Evolutionary conservation across 2,329 filamentous ascomycete species (phyloP).

Genomic region (Xylaria hypoxylon): DNA sequence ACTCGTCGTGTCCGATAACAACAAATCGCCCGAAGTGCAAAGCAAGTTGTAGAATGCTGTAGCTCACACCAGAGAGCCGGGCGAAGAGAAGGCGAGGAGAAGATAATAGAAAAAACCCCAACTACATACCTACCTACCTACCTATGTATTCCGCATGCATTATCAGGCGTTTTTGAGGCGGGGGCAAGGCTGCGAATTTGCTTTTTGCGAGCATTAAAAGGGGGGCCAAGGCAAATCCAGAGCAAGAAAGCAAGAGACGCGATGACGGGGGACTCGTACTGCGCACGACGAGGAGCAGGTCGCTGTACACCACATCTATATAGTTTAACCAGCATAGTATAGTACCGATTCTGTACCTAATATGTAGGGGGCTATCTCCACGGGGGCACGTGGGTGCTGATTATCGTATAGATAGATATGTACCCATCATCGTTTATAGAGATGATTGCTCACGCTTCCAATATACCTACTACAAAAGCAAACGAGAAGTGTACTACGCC

Average conservation of each 20-base stretch:
- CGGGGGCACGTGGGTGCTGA: conserved; percentile 2
- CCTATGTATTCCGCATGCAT: conserved; percentile 38
- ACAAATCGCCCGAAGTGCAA: conserved; percentile 41
- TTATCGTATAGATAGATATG: conserved; percentile 19
- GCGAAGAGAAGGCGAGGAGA: neutral
- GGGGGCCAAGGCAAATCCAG: conserved; percentile 6
- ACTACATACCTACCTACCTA: conserved; percentile 19
- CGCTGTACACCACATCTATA: conserved; percentile 8
- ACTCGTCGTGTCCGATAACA: conserved; percentile 77
- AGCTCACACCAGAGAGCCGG: neutral
- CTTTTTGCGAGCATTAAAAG: conserved; percentile 21
- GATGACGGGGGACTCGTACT: neutral
- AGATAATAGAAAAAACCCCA: conserved; percentile 6
- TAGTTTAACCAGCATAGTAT: conserved; percentile 8
- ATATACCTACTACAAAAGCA: neutral
- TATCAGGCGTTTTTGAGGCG: conserved; percentile 41
- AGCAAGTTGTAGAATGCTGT: conserved; percentile 44
- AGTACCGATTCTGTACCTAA: conserved; percentile 5
- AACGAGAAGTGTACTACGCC: neutral
- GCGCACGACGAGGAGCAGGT: neutral
- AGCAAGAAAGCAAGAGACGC: neutral
- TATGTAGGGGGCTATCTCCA: conserved; percentile 1
- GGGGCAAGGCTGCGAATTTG: conserved; percentile 19
- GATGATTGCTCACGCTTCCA: conserved; percentile 3
- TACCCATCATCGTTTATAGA: conserved; percentile 8